Conservation (phyloP, 1,284 basidiomycete genomes). For the Fistulina hepatica region DNA sequence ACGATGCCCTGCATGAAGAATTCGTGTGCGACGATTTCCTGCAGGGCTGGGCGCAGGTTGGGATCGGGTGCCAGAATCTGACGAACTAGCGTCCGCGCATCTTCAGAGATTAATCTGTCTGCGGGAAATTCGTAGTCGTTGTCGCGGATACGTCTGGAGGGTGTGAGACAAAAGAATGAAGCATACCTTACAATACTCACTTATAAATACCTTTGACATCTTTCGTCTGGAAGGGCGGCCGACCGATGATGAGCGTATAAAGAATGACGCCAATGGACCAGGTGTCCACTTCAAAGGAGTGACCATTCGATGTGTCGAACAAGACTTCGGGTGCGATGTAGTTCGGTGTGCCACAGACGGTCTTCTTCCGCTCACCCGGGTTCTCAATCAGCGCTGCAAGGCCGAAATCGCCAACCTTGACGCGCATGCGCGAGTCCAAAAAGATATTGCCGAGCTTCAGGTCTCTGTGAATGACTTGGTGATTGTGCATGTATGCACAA, state of each 20-base stretch:
- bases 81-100: constrained; percentile 73
- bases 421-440: constrained; percentile 84
- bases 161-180: constrained; percentile 1
- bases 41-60: constrained; percentile 69
- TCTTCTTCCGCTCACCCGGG: constrained; percentile 95
- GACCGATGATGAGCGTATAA: constrained; percentile 89
- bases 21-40: constrained; percentile 75
- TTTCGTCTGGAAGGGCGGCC: constrained; percentile 96
- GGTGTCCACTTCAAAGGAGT: constrained; percentile 96
- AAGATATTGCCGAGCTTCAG: constrained; percentile 95
- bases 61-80: constrained; percentile 82
- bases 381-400: constrained; percentile 94
- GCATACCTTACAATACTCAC: constrained; percentile 29
- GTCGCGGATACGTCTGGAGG: constrained; percentile 77
- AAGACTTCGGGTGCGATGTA: constrained; percentile 98
- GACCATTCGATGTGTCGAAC: constrained; percentile 91
- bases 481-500: constrained; percentile 92
- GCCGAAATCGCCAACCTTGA: constrained; percentile 97
- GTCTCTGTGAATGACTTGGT: constrained; percentile 94
- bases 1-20: constrained; percentile 83
- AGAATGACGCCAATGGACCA: constrained; percentile 98
- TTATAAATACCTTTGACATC: constrained; percentile 94
- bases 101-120: constrained; percentile 60
- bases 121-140: constrained; percentile 91
- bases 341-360: constrained; percentile 97